Evolutionary conservation across 139 green algal species (phyloP), one percentile per base, ranked within the genome.

Genomic region (Chlamydomonas applanata): DNA sequence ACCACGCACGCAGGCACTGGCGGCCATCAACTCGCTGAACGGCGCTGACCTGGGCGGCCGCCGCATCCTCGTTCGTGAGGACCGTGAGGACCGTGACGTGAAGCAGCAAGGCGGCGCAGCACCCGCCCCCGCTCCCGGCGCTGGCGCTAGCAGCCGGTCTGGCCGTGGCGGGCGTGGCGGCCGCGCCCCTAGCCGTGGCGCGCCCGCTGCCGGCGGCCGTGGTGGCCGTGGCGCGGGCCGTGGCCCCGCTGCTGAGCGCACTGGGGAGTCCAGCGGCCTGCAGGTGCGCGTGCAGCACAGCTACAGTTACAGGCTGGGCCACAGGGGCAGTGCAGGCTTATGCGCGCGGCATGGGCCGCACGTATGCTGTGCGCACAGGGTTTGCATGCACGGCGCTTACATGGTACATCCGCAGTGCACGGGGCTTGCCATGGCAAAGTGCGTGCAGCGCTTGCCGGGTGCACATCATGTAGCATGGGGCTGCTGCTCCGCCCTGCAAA

Each of bases 31-130:
- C 70, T 87, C 74, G 7, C 82, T 96, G 56, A 94, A 97, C 76
- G 93, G 91, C 56, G 79, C 76, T 13, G 92, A 97, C 59, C 81
- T 98, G 24, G 88, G 81, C 49, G 94, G 94, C 25, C 89, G 94
- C 62, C 90, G 87, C 40, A 92, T 98, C 73, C 78, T 97, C 52
- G 94, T 98, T 11, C 82, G 94, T 34, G 94, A 98, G 81, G 94
- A 98, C 83, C 80, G 94, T 33, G 94, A 98, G 67, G 94, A 98
- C 81, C 85, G 93, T 36, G 94, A 98, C 73, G 86, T 97, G 16
- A 96, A 97, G 92, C 86, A 92, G 76, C 92, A 87, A 73, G 77
- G 81, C 16, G 79, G 79, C n/a, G 53, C 45, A 14, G 44, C 57
- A 13, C 45, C 33, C 34, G 17, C 73, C 34, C 40, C 40, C 40